phyloP scores from a whole-genome alignment of 768 basidiomycete genomes.

The Lactarius evosmus region DNA sequence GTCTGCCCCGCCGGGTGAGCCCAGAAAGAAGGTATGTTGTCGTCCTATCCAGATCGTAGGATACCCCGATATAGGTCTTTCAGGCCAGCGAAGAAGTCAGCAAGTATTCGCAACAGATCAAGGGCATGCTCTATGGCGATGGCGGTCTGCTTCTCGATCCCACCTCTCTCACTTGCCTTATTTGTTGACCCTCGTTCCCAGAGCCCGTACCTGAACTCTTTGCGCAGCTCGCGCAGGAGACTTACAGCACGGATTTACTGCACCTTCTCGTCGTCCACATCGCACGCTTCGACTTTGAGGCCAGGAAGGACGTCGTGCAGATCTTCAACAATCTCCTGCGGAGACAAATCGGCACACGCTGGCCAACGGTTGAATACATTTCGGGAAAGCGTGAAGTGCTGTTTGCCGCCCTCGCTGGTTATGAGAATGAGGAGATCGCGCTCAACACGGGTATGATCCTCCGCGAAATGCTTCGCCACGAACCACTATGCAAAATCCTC shows the following conservation, averaged over 20 bases:
- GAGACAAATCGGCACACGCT: conserved; percentile 89
- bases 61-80: conserved; percentile 1
- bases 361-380: conserved; percentile 96
- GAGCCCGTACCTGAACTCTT: conserved; percentile 87
- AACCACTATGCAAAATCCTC: conserved; percentile 83
- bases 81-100: conserved; percentile 88
- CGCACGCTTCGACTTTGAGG: conserved; percentile 90
- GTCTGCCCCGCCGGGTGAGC: conserved; percentile 69
- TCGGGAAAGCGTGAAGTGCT: conserved; percentile 69
- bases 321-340: conserved; percentile 86
- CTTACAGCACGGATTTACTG: conserved; percentile 87
- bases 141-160: conserved; percentile 53
- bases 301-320: conserved; percentile 80
- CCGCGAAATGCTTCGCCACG: conserved; percentile 94
- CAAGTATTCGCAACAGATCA: conserved; percentile 88
- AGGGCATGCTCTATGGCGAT: conserved; percentile 82
- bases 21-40: conserved; percentile 67
- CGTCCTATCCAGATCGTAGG: background rate
- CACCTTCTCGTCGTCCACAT: conserved; percentile 78
- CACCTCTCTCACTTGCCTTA: conserved; percentile 5
- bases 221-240: conserved; percentile 94
- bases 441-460: conserved; percentile 98
- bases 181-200: conserved; percentile 30
- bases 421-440: conserved; percentile 93
- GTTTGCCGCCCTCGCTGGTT: conserved; percentile 86